These are phyloP conservation scores for Aspergillus versicolor DNA, from an alignment of 2,329 filamentous ascomycete genomes.

Conservation along the genomic window DNA sequence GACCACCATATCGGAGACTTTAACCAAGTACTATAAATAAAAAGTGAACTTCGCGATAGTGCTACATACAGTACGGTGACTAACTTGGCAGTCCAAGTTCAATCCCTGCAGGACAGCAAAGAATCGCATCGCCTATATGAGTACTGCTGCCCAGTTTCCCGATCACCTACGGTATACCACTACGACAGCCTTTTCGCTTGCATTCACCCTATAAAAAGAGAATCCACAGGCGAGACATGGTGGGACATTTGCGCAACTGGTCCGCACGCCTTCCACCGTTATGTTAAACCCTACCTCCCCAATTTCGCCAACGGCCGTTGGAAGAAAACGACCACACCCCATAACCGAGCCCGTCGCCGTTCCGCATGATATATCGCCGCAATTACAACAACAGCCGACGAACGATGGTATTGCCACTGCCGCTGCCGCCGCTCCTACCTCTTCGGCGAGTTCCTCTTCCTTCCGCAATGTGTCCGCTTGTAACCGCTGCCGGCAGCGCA, in stretches of 20 bases:
- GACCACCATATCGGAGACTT: conserved; percentile 16
- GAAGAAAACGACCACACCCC: conserved; percentile 39
- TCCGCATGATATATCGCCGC: conserved; percentile 21
- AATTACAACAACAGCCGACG: conserved; percentile 19
- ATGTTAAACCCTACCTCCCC: conserved; percentile 37
- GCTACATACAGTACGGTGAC: conserved; percentile 17
- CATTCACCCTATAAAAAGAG: conserved; percentile 20
- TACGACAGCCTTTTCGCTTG: conserved; percentile 4
- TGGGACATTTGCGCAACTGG: conserved; percentile 26
- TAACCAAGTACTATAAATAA: conserved; percentile 7
- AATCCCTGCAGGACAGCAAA: conserved; percentile 6
- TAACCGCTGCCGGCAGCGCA: conserved; percentile 85
- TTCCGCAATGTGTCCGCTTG: conserved; percentile 92
- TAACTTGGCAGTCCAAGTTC: conserved; percentile 8
- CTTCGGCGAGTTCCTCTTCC: conserved; percentile 39
- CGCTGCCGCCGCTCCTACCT: conserved; percentile 16
- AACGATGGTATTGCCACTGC: conserved; percentile 18
- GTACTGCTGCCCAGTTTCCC: conserved; percentile 28
- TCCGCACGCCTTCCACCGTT: conserved; percentile 22
- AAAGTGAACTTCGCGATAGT: conserved; percentile 15
- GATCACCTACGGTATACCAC: conserved; percentile 13
- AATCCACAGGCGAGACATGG: conserved; percentile 31
- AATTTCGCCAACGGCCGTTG: conserved; percentile 31
- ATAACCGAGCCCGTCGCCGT: conserved; percentile 27
- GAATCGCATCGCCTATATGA: conserved; percentile 28